Percentiles rank a stretch among this genome's conserved stretches.
These are phyloP conservation scores for Pyrus hybrid DNA, from an alignment of 331 rosid genomes.

Conservation along the genomic window DNA sequence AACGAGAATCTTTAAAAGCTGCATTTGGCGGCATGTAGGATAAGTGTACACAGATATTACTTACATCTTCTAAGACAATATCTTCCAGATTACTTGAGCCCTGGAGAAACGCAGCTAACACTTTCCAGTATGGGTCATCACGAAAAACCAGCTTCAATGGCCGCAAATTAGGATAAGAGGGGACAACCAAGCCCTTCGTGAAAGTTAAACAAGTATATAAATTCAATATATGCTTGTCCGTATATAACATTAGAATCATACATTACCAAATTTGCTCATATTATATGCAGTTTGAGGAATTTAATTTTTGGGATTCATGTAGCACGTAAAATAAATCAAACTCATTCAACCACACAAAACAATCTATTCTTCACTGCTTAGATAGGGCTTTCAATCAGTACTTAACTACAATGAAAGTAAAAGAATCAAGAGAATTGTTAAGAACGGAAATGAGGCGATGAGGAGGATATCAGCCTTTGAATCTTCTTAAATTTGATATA, in stretches of 20 bases:
- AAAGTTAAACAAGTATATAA: background rate
- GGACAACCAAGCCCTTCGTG: background rate
- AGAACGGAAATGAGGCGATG: no score
- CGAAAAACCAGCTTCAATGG: background rate
- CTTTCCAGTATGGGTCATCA: background rate
- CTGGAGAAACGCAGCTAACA: background rate
- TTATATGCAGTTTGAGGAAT: no score
- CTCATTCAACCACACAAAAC: no score
- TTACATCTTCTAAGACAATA: background rate
- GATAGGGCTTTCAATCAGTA: no score
- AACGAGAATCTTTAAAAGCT: background rate
- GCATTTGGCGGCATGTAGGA: background rate
- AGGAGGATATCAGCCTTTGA: no score
- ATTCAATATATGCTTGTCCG: background rate
- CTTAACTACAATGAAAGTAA: no score
- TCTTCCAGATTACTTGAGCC: background rate
- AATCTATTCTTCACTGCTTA: no score
- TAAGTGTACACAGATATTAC: background rate
- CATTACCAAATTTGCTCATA: no score
- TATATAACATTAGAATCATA: background rate
- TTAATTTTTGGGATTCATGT: no score
- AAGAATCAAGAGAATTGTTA: no score
- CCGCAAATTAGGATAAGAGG: background rate
- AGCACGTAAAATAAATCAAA: no score
- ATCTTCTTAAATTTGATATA: no score